Percentiles rank a stretch among this genome's conserved stretches.
These are phyloP conservation scores for Jamesozyma jinghongensis DNA, from an alignment of 805 yeast genomes.

Conservation along the genomic window DNA sequence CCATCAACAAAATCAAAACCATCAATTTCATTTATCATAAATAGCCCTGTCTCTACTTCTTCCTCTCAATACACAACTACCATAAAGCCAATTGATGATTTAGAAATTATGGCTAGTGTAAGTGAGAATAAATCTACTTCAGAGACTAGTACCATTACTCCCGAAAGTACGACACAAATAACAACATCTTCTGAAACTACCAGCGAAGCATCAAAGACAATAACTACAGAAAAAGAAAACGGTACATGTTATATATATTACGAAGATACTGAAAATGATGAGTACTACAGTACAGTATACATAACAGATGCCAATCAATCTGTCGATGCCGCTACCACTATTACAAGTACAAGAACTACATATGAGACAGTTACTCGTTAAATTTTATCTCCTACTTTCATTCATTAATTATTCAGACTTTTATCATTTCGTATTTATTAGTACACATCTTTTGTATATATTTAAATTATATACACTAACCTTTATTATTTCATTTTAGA, in stretches of 20 bases:
- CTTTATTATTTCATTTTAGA: too few species aligned
- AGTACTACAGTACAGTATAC: constrained; percentile 27
- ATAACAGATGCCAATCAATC: constrained; percentile 23
- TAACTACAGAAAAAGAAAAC: constrained; percentile 8
- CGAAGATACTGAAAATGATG: constrained; percentile 15
- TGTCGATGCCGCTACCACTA: constrained; percentile 30
- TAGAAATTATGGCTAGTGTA: too few species aligned
- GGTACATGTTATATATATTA: constrained; percentile 23
- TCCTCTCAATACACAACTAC: too few species aligned
- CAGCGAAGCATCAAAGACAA: not conserved
- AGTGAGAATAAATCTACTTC: not conserved
- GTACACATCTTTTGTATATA: not conserved
- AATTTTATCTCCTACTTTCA: too few species aligned
- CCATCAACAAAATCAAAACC: too few species aligned
- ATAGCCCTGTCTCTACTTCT: too few species aligned
- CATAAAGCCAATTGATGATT: too few species aligned
- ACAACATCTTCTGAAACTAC: constrained; percentile 12
- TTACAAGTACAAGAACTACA: constrained; percentile 24
- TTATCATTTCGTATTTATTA: not conserved
- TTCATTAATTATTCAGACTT: not conserved
- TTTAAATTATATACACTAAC: not conserved
- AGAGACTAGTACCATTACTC: constrained; percentile 1
- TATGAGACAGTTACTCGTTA: constrained; percentile 14
- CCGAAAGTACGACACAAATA: not conserved
- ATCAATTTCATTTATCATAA: too few species aligned